Evolutionary conservation across 192 early-diverging fungal species (phyloP).

Genomic region (Coemansia sp.): DNA sequence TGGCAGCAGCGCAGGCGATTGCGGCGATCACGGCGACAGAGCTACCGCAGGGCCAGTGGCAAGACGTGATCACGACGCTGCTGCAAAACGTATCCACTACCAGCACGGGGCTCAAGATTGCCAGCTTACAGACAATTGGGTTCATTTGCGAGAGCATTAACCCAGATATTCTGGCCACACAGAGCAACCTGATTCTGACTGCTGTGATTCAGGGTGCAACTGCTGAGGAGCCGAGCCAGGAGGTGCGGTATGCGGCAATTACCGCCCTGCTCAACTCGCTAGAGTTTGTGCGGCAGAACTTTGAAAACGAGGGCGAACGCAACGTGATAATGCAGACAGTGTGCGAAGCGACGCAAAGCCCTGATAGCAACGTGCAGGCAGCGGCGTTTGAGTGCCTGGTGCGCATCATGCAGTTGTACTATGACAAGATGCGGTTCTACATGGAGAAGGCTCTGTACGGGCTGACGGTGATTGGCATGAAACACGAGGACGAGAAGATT

Average conservation of each 20-base stretch:
- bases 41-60: conserved; percentile 84
- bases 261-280: conserved; percentile 92
- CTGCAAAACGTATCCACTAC: conserved; percentile 73
- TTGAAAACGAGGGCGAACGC: conserved; percentile 90
- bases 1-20: conserved; percentile 76
- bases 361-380: conserved; percentile 72
- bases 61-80: conserved; percentile 78
- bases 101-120: conserved; percentile 71
- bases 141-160: conserved; percentile 89
- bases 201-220: conserved; percentile 94
- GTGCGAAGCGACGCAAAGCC: conserved; percentile 90
- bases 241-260: conserved; percentile 86
- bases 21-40: conserved; percentile 93
- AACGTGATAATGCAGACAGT: conserved; percentile 99
- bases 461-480: conserved; percentile 91
- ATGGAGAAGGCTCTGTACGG: conserved; percentile 96
- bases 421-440: conserved; percentile 93
- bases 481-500: conserved; percentile 81
- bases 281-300: conserved; percentile 92
- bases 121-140: conserved; percentile 87
- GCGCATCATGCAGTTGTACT: conserved; percentile 95
- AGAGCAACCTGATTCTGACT: conserved; percentile 90
- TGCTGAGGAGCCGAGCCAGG: conserved; percentile 84
- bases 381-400: conserved; percentile 95
- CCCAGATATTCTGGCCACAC: conserved; percentile 73